These are phyloP conservation scores for Vickermania spadyakhi DNA, from an alignment of 208 protist species.

Conservation along the genomic window DNA sequence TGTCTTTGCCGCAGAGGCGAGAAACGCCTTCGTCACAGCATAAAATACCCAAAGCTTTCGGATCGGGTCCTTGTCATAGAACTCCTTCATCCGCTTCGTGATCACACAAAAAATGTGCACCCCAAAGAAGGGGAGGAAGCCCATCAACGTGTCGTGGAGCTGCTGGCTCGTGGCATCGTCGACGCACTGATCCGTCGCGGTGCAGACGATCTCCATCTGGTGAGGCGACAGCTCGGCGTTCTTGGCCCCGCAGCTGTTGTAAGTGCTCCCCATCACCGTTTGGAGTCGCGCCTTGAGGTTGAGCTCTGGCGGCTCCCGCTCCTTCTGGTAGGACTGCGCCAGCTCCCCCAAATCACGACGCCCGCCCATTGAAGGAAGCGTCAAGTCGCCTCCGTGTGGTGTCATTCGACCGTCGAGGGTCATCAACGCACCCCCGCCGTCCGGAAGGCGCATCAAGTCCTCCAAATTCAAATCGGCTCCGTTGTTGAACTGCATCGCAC, in stretches of 20 bases:
- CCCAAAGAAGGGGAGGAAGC: conserved; percentile 52
- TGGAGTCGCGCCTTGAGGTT: conserved; percentile 61
- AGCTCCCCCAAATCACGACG: conserved; percentile 10
- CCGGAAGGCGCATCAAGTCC: conserved; percentile 28
- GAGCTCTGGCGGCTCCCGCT: conserved; percentile 46
- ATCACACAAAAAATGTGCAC: conserved; percentile 73
- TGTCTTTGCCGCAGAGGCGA: conserved; percentile 26
- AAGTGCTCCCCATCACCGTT: conserved; percentile 49
- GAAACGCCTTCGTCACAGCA: conserved; percentile 59
- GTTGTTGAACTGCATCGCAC: conserved; percentile 10
- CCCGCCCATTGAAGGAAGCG: conserved; percentile 50
- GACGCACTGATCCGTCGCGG: conserved; percentile 55
- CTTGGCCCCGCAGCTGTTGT: conserved; percentile 60
- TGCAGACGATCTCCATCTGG: conserved; percentile 63
- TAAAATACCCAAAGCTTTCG: conserved; percentile 75
- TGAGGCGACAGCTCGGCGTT: conserved; percentile 50
- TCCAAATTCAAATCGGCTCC: conserved; percentile 24
- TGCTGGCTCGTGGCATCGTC: conserved; percentile 36
- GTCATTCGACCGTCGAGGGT: conserved; percentile 5
- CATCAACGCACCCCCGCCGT: conserved; percentile 23
- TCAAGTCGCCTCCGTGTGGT: conserved; percentile 15
- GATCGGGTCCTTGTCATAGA: conserved; percentile 71
- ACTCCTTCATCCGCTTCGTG: conserved; percentile 68
- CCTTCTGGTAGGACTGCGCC: conserved; percentile 26
- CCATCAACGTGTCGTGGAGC: conserved; percentile 45